phyloP scores from a whole-genome alignment of 495 filamentous ascomycete genomes.

The Immersiella caudata region DNA sequence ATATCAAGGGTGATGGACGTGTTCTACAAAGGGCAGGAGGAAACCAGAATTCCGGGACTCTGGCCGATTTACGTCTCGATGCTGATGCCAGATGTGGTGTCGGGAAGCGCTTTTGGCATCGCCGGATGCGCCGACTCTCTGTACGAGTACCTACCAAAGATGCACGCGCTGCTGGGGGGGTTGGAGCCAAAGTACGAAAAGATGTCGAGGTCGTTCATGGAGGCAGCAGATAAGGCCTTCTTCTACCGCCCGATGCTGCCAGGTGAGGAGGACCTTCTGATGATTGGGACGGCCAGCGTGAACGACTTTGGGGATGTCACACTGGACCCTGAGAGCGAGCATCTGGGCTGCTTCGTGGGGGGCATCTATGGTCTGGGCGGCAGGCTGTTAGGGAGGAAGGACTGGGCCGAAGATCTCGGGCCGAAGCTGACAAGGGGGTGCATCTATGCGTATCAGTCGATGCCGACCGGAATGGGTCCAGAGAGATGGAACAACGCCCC shows the following conservation, averaged over 20 bases:
- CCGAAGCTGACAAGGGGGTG: slow-evolving; percentile 81
- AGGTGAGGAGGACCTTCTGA: slow-evolving; percentile 67
- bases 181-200: slow-evolving; percentile 68
- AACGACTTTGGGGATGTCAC: slow-evolving; percentile 30
- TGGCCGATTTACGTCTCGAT: slow-evolving; percentile 82
- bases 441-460: slow-evolving; percentile 79
- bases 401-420: slow-evolving; percentile 70
- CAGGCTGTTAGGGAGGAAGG: slow-evolving; percentile 66
- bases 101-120: slow-evolving; percentile 61
- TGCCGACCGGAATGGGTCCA: slow-evolving; percentile 83
- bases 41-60: slow-evolving; percentile 74
- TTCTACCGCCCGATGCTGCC: slow-evolving; percentile 81
- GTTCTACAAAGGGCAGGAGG: slow-evolving; percentile 68
- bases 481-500: slow-evolving; percentile 66
- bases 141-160: slow-evolving; percentile 88
- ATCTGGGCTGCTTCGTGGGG: slow-evolving; percentile 73
- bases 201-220: slow-evolving; percentile 73
- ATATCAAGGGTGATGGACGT: slow-evolving; percentile 78
- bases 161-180: slow-evolving; percentile 73
- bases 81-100: slow-evolving; percentile 34
- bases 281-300: slow-evolving; percentile 54
- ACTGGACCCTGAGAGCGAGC: slow-evolving; percentile 45
- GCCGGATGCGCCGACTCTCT: slow-evolving; percentile 79
- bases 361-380: slow-evolving; percentile 83
- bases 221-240: slow-evolving; percentile 66